A percentile compares a stretch with the other conserved stretches of the same genome.
Evolutionary conservation across 2,329 filamentous ascomycete genomes (phyloP).

Genomic region (Mycosphaerella sp.): DNA sequence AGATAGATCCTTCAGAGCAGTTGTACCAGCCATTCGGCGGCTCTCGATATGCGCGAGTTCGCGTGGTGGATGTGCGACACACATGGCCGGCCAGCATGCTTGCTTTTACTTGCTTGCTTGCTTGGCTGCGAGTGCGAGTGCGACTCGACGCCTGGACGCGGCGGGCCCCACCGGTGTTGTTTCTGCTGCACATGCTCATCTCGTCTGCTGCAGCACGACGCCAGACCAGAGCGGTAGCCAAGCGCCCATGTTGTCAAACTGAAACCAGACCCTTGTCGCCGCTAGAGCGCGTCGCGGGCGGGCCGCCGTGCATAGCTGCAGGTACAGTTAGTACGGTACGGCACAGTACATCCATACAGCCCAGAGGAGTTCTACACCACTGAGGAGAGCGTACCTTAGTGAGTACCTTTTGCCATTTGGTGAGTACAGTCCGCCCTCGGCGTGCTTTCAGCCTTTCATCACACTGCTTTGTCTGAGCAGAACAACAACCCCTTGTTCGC

Average conservation of each 20-base stretch:
- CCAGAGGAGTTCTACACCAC: too few relatives aligned
- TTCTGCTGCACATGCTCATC: conserved; percentile 10
- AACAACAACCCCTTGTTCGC: neutral
- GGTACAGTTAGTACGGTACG: too few relatives aligned
- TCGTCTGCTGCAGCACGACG: conserved; percentile 10
- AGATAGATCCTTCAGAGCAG: conserved; percentile 15
- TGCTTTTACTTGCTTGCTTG: too few relatives aligned
- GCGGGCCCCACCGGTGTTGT: conserved; percentile 3
- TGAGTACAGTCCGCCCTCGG: too few relatives aligned
- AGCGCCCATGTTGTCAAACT: conserved; percentile 7
- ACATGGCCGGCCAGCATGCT: conserved; percentile 8
- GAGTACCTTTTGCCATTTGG: too few relatives aligned
- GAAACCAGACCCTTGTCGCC: neutral
- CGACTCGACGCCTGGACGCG: neutral
- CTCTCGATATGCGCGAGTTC: conserved; percentile 10
- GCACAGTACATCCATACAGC: too few relatives aligned
- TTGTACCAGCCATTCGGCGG: neutral
- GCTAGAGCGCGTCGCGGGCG: neutral
- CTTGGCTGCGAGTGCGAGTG: too few relatives aligned
- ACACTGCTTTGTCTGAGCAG: too few relatives aligned
- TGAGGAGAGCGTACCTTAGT: too few relatives aligned
- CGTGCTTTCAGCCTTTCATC: too few relatives aligned
- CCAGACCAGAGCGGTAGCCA: conserved; percentile 9
- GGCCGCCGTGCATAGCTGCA: conserved; percentile 6
- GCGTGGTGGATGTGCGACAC: conserved; percentile 11